Conservation (phyloP, 306 rosid genomes). For the Cicer judaicum region DNA sequence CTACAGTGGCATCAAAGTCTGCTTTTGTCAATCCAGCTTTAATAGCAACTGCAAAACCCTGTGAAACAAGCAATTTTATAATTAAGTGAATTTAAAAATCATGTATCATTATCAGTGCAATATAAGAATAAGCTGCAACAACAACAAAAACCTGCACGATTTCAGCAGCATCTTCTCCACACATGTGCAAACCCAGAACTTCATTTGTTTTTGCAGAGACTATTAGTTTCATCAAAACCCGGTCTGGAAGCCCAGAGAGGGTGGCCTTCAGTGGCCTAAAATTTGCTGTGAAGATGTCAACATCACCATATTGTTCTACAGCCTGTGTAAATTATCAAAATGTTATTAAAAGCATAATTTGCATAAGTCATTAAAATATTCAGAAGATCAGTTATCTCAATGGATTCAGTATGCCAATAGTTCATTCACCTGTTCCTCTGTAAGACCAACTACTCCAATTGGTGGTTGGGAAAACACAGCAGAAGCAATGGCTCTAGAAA, state of each 20-base stretch:
- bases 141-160: conserved; percentile 74
- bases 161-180: conserved; percentile 96
- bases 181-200: conserved; percentile 88
- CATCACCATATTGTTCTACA: conserved; percentile 70
- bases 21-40: conserved; percentile 95
- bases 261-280: conserved; percentile 96
- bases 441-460: conserved; percentile 88
- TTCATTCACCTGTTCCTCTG: conserved; percentile 82
- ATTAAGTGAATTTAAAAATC: conserved; percentile 36
- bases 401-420: conserved; percentile 17
- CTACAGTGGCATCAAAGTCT: conserved; percentile 89
- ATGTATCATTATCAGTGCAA: conserved; percentile 31
- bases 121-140: conserved; percentile 31
- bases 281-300: conserved; percentile 83
- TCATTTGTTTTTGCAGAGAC: conserved; percentile 78
- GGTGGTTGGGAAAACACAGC: conserved; percentile 99
- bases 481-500: conserved; percentile 78
- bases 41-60: conserved; percentile 97
- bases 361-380: conserved; percentile 29
- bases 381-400: conserved; percentile 35
- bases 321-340: conserved; percentile 64
- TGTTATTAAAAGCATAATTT: conserved; percentile 34
- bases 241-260: conserved; percentile 90
- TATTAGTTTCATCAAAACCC: conserved; percentile 84
- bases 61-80: conserved; percentile 40